A percentile compares a stretch with the other conserved stretches of the same genome.
These are phyloP conservation scores for Calonectria pseudoturangicola DNA, from an alignment of 2,329 filamentous ascomycete genomes.

Conservation along the genomic window DNA sequence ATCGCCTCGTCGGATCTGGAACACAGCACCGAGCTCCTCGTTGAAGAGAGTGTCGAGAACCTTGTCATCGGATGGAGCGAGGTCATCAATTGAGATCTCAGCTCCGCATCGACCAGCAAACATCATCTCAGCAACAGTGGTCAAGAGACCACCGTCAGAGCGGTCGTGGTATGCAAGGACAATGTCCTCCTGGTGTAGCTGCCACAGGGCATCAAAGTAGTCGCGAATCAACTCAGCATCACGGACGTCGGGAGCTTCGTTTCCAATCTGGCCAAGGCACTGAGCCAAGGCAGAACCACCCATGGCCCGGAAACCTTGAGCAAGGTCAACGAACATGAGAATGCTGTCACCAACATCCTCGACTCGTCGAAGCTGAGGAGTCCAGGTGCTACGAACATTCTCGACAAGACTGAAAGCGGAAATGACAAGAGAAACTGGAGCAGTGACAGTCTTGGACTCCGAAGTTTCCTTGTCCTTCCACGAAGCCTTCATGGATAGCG, in stretches of 20 bases:
- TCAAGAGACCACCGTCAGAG: conserved; percentile 94
- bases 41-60: conserved; percentile 91
- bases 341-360: conserved; percentile 93
- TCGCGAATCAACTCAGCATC: conserved; percentile 88
- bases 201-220: conserved; percentile 89
- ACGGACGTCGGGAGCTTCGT: conserved; percentile 90
- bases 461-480: conserved; percentile 85
- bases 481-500: conserved; percentile 98
- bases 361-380: conserved; percentile 86
- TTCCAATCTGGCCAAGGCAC: conserved; percentile 88
- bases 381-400: conserved; percentile 92
- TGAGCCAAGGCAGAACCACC: conserved; percentile 95
- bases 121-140: conserved; percentile 97
- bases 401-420: conserved; percentile 92
- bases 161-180: conserved; percentile 97
- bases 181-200: conserved; percentile 74
- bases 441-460: conserved; percentile 88
- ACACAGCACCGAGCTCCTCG: conserved; percentile 95
- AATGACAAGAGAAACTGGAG: conserved; percentile 92
- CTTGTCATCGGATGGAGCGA: conserved; percentile 77
- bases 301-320: conserved; percentile 85
- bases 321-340: conserved; percentile 93
- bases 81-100: conserved; percentile 87
- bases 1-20: conserved; percentile 91
- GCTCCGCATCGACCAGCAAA: conserved; percentile 95